Evolutionary conservation across 495 filamentous ascomycete species (phyloP).

Genomic region (Filosporella fistucella): DNA sequence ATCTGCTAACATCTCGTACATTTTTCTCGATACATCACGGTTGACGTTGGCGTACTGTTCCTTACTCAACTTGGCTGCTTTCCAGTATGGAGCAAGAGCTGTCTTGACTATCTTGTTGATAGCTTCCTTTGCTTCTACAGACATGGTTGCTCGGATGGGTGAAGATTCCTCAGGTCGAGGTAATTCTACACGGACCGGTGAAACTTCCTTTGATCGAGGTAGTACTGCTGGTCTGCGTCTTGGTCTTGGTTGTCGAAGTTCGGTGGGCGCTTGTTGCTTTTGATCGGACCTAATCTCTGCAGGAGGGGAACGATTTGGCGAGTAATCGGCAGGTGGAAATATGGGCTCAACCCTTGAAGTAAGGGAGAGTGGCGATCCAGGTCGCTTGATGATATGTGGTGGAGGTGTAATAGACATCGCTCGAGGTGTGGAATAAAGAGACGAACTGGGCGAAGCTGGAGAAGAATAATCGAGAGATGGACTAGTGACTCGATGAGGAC

Average conservation of each 20-base stretch:
- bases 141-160: slow-evolving; percentile 50
- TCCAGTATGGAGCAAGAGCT: slow-evolving; percentile 71
- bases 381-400: slow-evolving; percentile 53
- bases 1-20: slow-evolving; percentile 78
- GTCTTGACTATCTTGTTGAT: slow-evolving; percentile 77
- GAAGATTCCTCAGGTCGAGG: slow-evolving; percentile 48
- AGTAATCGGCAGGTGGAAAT: slow-evolving; percentile 56
- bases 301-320: slow-evolving; percentile 54
- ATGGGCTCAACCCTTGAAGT: slow-evolving; percentile 59
- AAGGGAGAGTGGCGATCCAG: slow-evolving; percentile 64
- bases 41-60: slow-evolving; percentile 89
- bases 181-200: slow-evolving; percentile 44
- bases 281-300: too few species aligned
- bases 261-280: slow-evolving; percentile 24
- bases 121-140: slow-evolving; percentile 70
- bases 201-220: slow-evolving; percentile 47
- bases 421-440: slow-evolving; percentile 64
- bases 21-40: slow-evolving; percentile 69
- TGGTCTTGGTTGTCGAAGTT: slow-evolving; percentile 48
- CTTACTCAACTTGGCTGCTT: slow-evolving; percentile 58
- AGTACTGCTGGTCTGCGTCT: slow-evolving; percentile 29
- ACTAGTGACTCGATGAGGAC: slow-evolving; percentile 32
- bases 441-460: slow-evolving; percentile 61
- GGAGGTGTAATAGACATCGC: slow-evolving; percentile 72
- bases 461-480: slow-evolving; percentile 55